phyloP scores from a whole-genome alignment of 1,284 basidiomycete species.

The Irpex sp. region DNA sequence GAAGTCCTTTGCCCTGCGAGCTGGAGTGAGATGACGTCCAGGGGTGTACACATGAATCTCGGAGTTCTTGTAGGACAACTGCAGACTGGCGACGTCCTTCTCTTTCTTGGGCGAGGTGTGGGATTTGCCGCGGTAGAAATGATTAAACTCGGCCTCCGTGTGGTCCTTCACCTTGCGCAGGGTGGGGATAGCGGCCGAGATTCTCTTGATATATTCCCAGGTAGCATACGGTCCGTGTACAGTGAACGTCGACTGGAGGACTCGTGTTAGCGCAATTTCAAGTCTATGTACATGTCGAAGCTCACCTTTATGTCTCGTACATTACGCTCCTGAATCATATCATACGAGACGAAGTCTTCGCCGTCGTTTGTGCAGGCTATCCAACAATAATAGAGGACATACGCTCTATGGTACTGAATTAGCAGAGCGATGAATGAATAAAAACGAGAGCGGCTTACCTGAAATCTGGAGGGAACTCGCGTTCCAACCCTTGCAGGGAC shows the following conservation, averaged over 20 bases:
- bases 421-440: background rate
- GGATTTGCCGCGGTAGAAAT: constrained; percentile 5
- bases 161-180: constrained; percentile 12
- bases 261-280: background rate
- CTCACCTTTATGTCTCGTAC: constrained; percentile 15
- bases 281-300: background rate
- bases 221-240: constrained; percentile 6
- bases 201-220: constrained; percentile 7
- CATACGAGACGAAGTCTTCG: constrained; percentile 14
- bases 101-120: constrained; percentile 9
- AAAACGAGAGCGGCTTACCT: too few species aligned
- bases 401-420: constrained; percentile 16
- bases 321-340: constrained; percentile 16
- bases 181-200: background rate
- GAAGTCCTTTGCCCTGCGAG: background rate
- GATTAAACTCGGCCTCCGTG: constrained; percentile 8
- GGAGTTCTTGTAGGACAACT: background rate
- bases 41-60: background rate
- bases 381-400: constrained; percentile 30
- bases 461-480: constrained; percentile 29
- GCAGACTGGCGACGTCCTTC: constrained; percentile 5
- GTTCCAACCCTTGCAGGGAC: constrained; percentile 30
- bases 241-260: constrained; percentile 5
- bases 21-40: background rate
- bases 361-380: constrained; percentile 29